Percentiles rank a stretch among this genome's conserved stretches.
These are phyloP conservation scores for Mycena citricolor DNA, from an alignment of 1,284 basidiomycete species.

Conservation along the genomic window DNA sequence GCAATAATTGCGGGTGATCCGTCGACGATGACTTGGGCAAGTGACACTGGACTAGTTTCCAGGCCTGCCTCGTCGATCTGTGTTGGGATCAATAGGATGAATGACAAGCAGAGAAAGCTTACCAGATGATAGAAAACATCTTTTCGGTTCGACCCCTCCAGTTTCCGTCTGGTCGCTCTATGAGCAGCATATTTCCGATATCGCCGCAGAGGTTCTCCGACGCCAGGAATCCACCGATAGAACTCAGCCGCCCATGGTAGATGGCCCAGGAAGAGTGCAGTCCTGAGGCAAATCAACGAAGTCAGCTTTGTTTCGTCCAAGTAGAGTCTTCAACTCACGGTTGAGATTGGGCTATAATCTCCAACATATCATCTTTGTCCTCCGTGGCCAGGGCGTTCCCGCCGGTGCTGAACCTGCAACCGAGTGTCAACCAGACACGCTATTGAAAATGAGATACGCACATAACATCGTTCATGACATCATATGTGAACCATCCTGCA, in stretches of 20 bases:
- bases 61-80: constrained; percentile 30
- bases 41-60: constrained; percentile 18
- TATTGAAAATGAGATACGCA: constrained; percentile 25
- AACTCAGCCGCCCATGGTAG: constrained; percentile 33
- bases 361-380: background rate
- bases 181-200: constrained; percentile 24
- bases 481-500: too few relatives aligned
- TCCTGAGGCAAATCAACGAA: background rate
- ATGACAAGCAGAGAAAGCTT: background rate
- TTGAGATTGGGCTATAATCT: background rate
- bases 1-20: constrained; percentile 35
- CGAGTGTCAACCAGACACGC: background rate
- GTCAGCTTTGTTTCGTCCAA: background rate
- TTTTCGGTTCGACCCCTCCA: constrained; percentile 28
- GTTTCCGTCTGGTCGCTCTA: constrained; percentile 20
- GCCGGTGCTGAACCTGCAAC: constrained; percentile 29
- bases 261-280: constrained; percentile 14
- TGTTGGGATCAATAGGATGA: background rate
- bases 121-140: constrained; percentile 41
- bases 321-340: background rate
- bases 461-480: constrained; percentile 40
- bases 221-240: constrained; percentile 21
- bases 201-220: constrained; percentile 12
- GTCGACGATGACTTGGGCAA: constrained; percentile 30
- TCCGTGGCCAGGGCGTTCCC: constrained; percentile 25